Conservation (phyloP, 2,329 filamentous ascomycete species). For the Stromatinia cepivora region DNA sequence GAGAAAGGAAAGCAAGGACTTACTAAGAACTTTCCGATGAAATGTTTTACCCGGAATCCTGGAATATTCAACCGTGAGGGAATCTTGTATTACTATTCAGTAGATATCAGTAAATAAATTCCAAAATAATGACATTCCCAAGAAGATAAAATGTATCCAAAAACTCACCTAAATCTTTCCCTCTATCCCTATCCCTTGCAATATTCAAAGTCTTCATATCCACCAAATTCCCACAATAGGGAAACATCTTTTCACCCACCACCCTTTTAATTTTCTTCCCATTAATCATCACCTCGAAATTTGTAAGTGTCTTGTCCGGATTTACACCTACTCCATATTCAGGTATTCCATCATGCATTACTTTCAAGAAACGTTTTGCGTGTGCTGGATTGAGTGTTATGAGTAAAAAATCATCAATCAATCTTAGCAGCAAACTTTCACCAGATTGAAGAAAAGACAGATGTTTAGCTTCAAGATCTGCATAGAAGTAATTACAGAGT, state of each 20-base stretch:
- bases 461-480: constrained; percentile 71
- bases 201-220: constrained; percentile 74
- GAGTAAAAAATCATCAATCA: constrained; percentile 92
- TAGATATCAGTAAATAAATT: neutral
- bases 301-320: constrained; percentile 75
- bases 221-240: constrained; percentile 84
- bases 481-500: constrained; percentile 96
- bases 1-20: constrained; percentile 34
- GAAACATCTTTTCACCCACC: constrained; percentile 57
- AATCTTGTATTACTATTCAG: constrained; percentile 58
- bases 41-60: constrained; percentile 75
- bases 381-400: constrained; percentile 70
- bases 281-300: constrained; percentile 68
- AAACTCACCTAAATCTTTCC: constrained; percentile 51
- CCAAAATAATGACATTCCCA: neutral
- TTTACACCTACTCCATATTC: constrained; percentile 81
- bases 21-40: constrained; percentile 73
- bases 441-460: constrained; percentile 63
- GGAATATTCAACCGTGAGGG: constrained; percentile 76
- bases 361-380: constrained; percentile 70
- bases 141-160: neutral
- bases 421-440: constrained; percentile 70
- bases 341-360: constrained; percentile 77
- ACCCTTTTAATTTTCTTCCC: constrained; percentile 54
- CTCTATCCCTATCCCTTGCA: constrained; percentile 62